A percentile compares a stretch with the other conserved stretches of the same genome.
Evolutionary conservation across 1,139 yeast species (phyloP).

Genomic region (Yamadazyma kanchanaburiensis): DNA sequence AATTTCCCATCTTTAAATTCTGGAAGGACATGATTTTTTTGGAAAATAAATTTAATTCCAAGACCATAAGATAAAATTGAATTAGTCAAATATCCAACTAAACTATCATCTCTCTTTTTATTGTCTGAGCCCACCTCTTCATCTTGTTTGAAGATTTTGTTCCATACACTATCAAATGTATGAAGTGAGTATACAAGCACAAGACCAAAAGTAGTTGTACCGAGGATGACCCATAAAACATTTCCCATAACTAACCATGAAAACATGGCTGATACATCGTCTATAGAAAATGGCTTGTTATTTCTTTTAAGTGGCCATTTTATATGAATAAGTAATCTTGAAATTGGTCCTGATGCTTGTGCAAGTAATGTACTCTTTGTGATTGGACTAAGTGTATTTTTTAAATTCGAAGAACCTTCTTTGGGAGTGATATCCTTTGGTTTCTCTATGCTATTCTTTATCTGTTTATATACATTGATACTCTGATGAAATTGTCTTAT

Average conservation of each 20-base stretch:
- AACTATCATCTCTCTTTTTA: conserved; percentile 18
- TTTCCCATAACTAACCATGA: conserved; percentile 57
- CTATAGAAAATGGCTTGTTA: conserved; percentile 48
- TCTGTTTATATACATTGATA: no score
- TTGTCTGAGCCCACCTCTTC: conserved; percentile 11
- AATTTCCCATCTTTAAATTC: conserved; percentile 61
- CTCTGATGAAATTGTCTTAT: no score
- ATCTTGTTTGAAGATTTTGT: conserved; percentile 13
- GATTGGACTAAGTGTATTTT: no score
- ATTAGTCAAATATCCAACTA: conserved; percentile 34
- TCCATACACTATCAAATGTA: conserved; percentile 32
- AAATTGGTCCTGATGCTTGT: conserved; percentile 40
- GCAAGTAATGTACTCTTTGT: conserved; percentile 40
- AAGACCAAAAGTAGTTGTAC: conserved; percentile 64
- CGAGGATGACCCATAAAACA: conserved; percentile 56
- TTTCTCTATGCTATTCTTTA: no score
- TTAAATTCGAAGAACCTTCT: no score
- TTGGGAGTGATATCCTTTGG: no score
- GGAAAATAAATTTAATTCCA: conserved; percentile 35
- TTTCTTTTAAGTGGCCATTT: conserved; percentile 58
- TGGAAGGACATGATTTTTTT: conserved; percentile 35
- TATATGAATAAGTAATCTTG: conserved; percentile 46
- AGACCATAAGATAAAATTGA: conserved; percentile 38
- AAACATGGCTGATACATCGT: conserved; percentile 54
- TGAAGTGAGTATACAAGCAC: conserved; percentile 48